These are phyloP conservation scores for Rhododendron griersonianum DNA, from an alignment of 148 eudicot genomes.

Conservation along the genomic window DNA sequence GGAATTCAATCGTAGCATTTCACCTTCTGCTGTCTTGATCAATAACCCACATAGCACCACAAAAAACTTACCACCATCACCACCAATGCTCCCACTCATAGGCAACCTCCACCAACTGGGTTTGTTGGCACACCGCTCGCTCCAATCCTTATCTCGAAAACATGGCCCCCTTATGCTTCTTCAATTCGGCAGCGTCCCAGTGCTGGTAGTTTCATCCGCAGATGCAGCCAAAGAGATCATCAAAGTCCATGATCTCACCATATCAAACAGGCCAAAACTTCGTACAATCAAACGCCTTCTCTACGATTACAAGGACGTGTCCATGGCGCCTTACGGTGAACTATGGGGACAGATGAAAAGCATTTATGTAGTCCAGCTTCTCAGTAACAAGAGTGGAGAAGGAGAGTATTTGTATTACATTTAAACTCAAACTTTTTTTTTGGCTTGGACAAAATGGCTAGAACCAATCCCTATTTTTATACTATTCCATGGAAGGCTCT, in stretches of 20 bases:
- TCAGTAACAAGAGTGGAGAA: slow-evolving; percentile 1
- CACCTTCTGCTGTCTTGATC: neutral
- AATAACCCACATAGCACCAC: neutral
- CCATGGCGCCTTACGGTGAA: neutral
- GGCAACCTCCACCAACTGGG: slow-evolving; percentile 19
- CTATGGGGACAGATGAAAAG: slow-evolving; percentile 6
- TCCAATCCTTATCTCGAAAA: slow-evolving; percentile 1
- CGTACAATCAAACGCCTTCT: neutral
- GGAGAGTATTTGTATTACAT: neutral
- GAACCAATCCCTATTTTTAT: too few species aligned
- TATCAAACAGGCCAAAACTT: slow-evolving; percentile 11
- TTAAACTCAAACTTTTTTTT: too few species aligned
- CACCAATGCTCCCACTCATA: slow-evolving; percentile 10
- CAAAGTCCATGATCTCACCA: slow-evolving; percentile 38
- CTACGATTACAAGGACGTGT: neutral
- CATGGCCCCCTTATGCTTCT: slow-evolving; percentile 32
- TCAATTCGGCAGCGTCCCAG: slow-evolving; percentile 25
- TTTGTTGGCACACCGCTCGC: slow-evolving; percentile 3
- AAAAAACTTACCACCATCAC: slow-evolving; percentile 13
- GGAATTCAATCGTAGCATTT: neutral
- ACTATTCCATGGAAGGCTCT: too few species aligned
- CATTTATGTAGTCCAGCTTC: neutral
- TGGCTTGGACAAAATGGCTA: too few species aligned
- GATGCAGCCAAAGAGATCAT: slow-evolving; percentile 2
- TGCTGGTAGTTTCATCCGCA: slow-evolving; percentile 29